Base-by-base conservation (phyloP, 83 land plant species). In the Isoetes engelmannii region DNA sequence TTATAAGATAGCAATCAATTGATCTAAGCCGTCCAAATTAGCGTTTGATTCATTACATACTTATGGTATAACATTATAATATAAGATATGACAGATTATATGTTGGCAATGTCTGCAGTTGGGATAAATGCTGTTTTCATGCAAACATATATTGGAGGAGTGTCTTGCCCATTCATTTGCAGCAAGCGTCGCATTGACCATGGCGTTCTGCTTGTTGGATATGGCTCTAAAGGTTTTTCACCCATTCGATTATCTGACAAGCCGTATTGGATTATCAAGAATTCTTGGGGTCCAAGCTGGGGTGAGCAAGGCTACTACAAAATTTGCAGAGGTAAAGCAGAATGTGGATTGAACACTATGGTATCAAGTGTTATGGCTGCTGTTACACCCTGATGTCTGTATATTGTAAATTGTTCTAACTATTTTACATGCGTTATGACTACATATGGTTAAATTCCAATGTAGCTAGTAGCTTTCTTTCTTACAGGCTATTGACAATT, bases 251-350 rank as follows among this genome's bases (percentile, higher is more conserved):
- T 86, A 5, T 78, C 82, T 44, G 47, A 84, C 6, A 78, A 80
- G 79, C 90, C 90, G 0, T 89, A 82, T 68, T 89, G 93, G 93
- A 84, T 89, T 17, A 80, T 89, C 48, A 89, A 89, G 74, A 89
- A 89, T 64, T 89, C 93, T 5, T 89, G 93, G 93, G 93, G 93
- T 3, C 72, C 79, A 59, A n/a, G 48, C 4, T 86, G 93, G 90
- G 93, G 93, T 12, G 93, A 89, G 48, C n/a, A 84, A 5, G 93
- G 93, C 0, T 89, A 84, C 71, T 86, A 89, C 73, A 81, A 74
- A 28, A 75, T 86, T 41, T 89, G 93, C 77, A 65, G 81, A 19
- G 87, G 93, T 4, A 62, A 76, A 48, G 78, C 80, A 45, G 75
- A 79, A 58, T 89, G 93, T 67, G 93, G 93, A 17, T 65, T 86